phyloP scores from a whole-genome alignment of 106 monocot genomes.

The Ottelia alismoides region DNA sequence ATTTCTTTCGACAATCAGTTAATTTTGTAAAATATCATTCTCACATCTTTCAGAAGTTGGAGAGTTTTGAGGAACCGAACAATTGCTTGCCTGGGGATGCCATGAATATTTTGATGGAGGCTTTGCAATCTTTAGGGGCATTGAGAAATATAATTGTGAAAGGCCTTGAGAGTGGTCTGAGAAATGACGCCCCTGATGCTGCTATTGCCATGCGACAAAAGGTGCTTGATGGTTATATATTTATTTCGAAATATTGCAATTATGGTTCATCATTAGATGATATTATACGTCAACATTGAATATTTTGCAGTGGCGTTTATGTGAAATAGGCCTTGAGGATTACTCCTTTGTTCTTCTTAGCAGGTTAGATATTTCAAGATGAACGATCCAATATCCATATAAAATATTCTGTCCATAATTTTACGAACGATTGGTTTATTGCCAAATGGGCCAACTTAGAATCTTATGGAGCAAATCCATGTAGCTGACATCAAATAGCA shows the following conservation, averaged over 20 bases:
- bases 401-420: too few species aligned
- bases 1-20: too few species aligned
- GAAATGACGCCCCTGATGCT: constrained; percentile 95
- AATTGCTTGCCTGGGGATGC: constrained; percentile 10
- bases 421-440: too few species aligned
- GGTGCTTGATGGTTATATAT: constrained; percentile 16
- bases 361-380: constrained; percentile 51
- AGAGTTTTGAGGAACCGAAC: constrained; percentile 32
- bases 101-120: constrained; percentile 32
- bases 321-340: constrained; percentile 93
- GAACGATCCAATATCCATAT: too few species aligned
- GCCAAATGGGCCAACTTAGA: too few species aligned
- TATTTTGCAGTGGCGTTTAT: constrained; percentile 86
- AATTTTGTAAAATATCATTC: too few species aligned
- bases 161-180: constrained; percentile 84
- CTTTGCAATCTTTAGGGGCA: constrained; percentile 42
- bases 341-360: constrained; percentile 94
- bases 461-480: too few species aligned
- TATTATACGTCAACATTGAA: too few species aligned
- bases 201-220: constrained; percentile 97
- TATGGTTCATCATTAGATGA: too few species aligned
- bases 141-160: constrained; percentile 57
- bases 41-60: constrained; percentile 86
- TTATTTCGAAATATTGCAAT: background rate
- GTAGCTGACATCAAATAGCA: too few species aligned